Conservation (phyloP, 495 filamentous ascomycete species). For the Podospora fimiseda region DNA sequence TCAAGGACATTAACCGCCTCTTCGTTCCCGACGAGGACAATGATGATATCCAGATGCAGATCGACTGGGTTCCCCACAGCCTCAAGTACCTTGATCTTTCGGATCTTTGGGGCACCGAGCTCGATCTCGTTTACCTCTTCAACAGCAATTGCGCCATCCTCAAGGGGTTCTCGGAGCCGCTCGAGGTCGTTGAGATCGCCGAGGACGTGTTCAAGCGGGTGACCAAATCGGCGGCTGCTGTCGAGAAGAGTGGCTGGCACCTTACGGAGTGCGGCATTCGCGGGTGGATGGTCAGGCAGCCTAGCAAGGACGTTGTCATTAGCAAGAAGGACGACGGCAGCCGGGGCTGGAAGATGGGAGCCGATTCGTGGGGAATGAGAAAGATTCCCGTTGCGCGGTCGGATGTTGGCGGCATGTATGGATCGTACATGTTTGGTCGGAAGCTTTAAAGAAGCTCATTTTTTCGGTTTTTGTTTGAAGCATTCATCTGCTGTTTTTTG, state of each 20-base stretch:
- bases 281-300: constrained; percentile 59
- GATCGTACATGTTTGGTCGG: constrained; percentile 71
- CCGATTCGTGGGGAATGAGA: constrained; percentile 80
- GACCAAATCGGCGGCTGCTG: constrained; percentile 38
- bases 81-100: constrained; percentile 71
- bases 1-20: constrained; percentile 56
- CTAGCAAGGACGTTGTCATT: constrained; percentile 18
- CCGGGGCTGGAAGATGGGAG: constrained; percentile 81
- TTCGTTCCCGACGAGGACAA: constrained; percentile 42
- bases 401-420: constrained; percentile 81
- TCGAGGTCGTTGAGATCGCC: constrained; percentile 73
- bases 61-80: constrained; percentile 53
- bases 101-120: constrained; percentile 53
- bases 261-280: constrained; percentile 60
- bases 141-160: constrained; percentile 53
- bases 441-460: constrained; percentile 29
- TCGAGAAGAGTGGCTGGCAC: constrained; percentile 55
- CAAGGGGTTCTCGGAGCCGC: constrained; percentile 54
- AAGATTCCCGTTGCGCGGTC: constrained; percentile 74
- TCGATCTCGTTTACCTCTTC: constrained; percentile 60
- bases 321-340: constrained; percentile 39
- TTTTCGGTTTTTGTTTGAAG: constrained; percentile 2
- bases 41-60: constrained; percentile 22
- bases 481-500: not conserved
- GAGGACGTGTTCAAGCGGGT: constrained; percentile 64